phyloP scores from a whole-genome alignment of 176 grass and related monocot genomes.

The Dactylis glomerata region DNA sequence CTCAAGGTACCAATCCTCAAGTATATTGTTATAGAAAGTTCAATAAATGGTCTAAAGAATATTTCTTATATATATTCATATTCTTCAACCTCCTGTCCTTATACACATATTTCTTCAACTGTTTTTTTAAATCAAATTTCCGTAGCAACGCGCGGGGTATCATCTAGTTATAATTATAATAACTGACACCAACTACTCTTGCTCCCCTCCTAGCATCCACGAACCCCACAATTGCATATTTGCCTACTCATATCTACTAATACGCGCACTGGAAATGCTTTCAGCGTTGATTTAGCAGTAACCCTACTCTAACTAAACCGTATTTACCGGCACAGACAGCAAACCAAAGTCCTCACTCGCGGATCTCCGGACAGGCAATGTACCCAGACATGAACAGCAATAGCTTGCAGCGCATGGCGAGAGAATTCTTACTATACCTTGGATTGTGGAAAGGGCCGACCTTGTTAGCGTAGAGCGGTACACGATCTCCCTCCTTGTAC shows the following conservation, averaged over 20 bases:
- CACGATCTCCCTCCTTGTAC: conserved; percentile 77
- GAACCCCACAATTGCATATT: not conserved
- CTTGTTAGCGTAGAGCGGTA: conserved; percentile 91
- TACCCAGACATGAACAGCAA: not conserved
- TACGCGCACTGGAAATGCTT: not conserved
- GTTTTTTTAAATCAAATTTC: too few relatives aligned
- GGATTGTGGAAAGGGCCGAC: conserved; percentile 95
- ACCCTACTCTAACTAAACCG: not conserved
- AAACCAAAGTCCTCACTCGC: not conserved
- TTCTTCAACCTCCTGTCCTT: too few relatives aligned
- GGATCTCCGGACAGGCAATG: not conserved
- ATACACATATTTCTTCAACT: too few relatives aligned
- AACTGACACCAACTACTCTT: not conserved
- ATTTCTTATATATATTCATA: too few relatives aligned
- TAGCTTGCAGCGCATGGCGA: not conserved
- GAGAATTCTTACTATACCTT: conserved; percentile 46
- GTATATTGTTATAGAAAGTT: too few relatives aligned
- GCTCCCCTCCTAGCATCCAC: not conserved
- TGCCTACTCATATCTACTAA: not conserved
- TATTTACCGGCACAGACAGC: not conserved
- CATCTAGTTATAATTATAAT: not conserved
- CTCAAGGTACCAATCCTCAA: too few relatives aligned
- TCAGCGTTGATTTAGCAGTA: not conserved
- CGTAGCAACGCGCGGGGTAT: too few relatives aligned
- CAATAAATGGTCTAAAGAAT: too few relatives aligned